Evolutionary conservation across 176 grass and related monocot species (phyloP).

Genomic region (Eleusine indica): DNA sequence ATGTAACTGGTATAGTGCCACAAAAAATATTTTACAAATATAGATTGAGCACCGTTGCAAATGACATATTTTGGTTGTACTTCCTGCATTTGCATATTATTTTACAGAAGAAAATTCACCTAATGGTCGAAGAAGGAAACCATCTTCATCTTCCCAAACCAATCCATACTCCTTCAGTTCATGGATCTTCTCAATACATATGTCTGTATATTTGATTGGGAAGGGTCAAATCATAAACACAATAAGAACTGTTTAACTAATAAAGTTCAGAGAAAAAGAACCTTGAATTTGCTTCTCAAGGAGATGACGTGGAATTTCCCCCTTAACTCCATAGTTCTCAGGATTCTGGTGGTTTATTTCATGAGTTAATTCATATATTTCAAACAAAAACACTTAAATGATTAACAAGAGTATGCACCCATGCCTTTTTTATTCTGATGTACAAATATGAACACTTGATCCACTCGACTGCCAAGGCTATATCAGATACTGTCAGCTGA

Average conservation of each 20-base stretch:
- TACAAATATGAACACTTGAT: conserved; percentile 91
- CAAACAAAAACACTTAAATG: conserved; percentile 6
- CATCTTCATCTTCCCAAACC: conserved; percentile 83
- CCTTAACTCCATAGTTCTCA: conserved; percentile 82
- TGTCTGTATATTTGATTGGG: conserved; percentile 60
- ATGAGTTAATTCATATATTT: conserved; percentile 42
- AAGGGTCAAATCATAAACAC: conserved; percentile 32
- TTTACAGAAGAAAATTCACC: conserved; percentile 49
- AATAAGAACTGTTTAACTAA: conserved; percentile 21
- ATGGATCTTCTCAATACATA: conserved; percentile 88
- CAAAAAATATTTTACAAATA: background rate
- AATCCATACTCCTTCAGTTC: conserved; percentile 84
- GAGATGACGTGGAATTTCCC: conserved; percentile 55
- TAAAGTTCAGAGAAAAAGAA: conserved; percentile 42
- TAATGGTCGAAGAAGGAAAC: conserved; percentile 88
- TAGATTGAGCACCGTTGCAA: conserved; percentile 10
- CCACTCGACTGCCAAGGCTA: conserved; percentile 92
- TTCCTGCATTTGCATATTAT: conserved; percentile 14
- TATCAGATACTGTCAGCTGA: conserved; percentile 83
- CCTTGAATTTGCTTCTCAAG: conserved; percentile 89
- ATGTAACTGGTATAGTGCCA: background rate
- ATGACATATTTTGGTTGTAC: background rate
- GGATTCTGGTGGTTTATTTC: conserved; percentile 73
- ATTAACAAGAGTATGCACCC: conserved; percentile 33
- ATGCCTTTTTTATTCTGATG: conserved; percentile 90